Conservation (phyloP, 2,329 filamentous ascomycete species). For the Ceratocystis alfenasii region DNA sequence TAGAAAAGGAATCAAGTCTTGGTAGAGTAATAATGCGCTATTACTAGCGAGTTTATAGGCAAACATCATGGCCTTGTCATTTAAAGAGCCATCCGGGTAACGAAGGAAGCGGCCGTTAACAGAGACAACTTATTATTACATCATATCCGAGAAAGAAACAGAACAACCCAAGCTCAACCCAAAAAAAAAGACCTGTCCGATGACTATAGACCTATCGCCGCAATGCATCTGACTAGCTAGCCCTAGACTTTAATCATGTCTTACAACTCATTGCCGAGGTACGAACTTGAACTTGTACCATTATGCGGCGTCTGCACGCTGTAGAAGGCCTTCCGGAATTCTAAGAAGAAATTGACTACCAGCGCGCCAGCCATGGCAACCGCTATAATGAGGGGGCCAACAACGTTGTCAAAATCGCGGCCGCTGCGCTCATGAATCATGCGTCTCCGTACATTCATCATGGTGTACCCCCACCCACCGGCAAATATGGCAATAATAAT, state of each 20-base stretch:
- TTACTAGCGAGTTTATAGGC: background rate
- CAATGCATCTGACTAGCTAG: background rate
- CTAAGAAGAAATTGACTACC: conserved; percentile 78
- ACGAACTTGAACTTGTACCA: conserved; percentile 5
- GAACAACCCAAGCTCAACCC: background rate
- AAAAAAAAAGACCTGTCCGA: conserved; percentile 4
- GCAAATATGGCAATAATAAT: conserved; percentile 71
- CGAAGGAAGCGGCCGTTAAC: background rate
- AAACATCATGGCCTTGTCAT: background rate
- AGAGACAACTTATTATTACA: conserved; percentile 5
- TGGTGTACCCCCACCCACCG: conserved; percentile 74
- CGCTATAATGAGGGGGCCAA: conserved; percentile 76
- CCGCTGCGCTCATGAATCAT: conserved; percentile 80
- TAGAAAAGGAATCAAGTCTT: background rate
- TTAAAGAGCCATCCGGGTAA: background rate
- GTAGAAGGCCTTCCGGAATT: conserved; percentile 38
- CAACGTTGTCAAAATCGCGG: conserved; percentile 81
- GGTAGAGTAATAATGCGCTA: background rate
- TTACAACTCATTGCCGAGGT: conserved; percentile 18
- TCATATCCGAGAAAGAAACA: conserved; percentile 7
- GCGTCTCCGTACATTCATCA: conserved; percentile 61
- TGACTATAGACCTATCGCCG: background rate
- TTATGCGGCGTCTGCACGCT: conserved; percentile 9
- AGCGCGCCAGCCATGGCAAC: conserved; percentile 65
- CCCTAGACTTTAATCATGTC: background rate